Conservation (phyloP, 1,284 basidiomycete genomes). For the Xerocomus amazonicus region DNA sequence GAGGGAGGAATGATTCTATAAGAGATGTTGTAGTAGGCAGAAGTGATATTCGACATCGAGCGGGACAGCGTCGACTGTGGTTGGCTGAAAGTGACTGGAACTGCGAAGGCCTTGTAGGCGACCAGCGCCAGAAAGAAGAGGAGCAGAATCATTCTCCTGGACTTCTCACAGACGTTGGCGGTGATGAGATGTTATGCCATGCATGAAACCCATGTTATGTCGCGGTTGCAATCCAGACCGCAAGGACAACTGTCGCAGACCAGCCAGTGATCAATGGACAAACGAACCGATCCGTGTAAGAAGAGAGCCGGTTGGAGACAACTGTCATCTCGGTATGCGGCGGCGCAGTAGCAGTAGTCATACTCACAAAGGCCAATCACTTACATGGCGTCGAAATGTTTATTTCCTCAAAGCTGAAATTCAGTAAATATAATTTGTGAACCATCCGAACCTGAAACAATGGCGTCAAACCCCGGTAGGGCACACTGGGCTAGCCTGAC, state of each 20-base stretch:
- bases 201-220: background rate
- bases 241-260: constrained; percentile 4
- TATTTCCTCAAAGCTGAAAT: too few species aligned
- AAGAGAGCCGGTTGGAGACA: background rate
- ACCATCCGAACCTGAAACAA: too few species aligned
- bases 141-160: constrained; percentile 11
- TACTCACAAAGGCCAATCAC: too few species aligned
- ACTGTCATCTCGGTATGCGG: background rate
- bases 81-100: constrained; percentile 11
- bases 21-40: background rate
- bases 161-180: background rate
- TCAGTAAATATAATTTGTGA: too few species aligned
- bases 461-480: too few species aligned
- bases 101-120: constrained; percentile 6
- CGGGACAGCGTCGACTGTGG: background rate
- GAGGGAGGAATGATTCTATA: background rate
- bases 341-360: too few species aligned
- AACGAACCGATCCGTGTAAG: background rate
- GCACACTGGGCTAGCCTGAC: too few species aligned
- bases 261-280: background rate
- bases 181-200: background rate
- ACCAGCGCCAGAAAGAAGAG: constrained; percentile 21
- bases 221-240: constrained; percentile 8
- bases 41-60: background rate
- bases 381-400: too few species aligned